These are phyloP conservation scores for Gastrodia elata DNA, from an alignment of 106 monocot genomes.

Conservation along the genomic window DNA sequence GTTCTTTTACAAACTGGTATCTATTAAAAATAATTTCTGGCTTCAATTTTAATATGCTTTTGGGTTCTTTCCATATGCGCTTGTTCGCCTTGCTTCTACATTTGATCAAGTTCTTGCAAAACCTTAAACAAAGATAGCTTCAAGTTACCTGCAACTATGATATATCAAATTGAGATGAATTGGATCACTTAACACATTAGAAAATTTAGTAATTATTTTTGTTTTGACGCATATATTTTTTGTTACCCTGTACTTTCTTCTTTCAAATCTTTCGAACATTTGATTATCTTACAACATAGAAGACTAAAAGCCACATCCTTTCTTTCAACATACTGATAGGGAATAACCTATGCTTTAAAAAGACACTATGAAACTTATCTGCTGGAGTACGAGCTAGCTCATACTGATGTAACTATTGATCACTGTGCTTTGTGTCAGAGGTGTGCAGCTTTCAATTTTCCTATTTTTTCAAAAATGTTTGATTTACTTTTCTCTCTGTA, in stretches of 20 bases:
- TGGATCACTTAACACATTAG: not conserved
- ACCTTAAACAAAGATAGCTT: not conserved
- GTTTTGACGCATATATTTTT: not conserved
- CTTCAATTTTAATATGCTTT: not conserved
- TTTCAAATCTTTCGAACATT: not conserved
- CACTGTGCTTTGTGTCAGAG: constrained; percentile 60
- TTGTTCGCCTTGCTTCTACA: not conserved
- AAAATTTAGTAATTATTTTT: not conserved
- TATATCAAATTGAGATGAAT: not conserved
- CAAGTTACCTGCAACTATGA: not conserved
- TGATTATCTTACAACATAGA: not conserved
- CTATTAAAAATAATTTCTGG: not conserved
- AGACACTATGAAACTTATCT: constrained; percentile 74
- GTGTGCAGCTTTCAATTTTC: constrained; percentile 12
- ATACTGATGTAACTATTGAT: constrained; percentile 61
- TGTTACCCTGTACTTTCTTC: not conserved
- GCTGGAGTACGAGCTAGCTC: constrained; percentile 67
- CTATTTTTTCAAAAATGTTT: not conserved
- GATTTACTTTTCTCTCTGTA: not conserved
- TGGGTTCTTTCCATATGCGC: too few species aligned
- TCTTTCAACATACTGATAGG: constrained; percentile 17
- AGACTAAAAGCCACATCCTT: not conserved
- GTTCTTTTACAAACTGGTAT: not conserved
- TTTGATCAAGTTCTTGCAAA: not conserved
- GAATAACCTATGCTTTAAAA: constrained; percentile 62